phyloP scores from a whole-genome alignment of 441 rosid species.

The Jatropha multifida region DNA sequence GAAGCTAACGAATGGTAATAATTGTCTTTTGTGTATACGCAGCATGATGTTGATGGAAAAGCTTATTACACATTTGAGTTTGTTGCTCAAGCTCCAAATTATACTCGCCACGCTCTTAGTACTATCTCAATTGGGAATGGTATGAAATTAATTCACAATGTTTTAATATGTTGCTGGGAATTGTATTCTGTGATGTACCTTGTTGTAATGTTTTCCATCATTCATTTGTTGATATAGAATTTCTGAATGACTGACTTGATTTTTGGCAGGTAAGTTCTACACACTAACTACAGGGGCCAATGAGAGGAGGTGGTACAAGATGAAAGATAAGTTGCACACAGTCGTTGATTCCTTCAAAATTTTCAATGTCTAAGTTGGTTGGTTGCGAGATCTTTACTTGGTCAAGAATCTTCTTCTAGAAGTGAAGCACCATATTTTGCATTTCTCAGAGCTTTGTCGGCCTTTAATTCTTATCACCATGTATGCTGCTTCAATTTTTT shows the following conservation, averaged over 20 bases:
- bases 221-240: neutral
- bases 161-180: slow-evolving; percentile 1
- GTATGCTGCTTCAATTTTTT: neutral
- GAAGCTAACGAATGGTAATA: neutral
- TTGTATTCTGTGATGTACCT: neutral
- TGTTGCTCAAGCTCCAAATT: slow-evolving; percentile 78
- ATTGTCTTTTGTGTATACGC: slow-evolving; percentile 26
- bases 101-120: slow-evolving; percentile 80
- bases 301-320: slow-evolving; percentile 87
- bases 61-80: slow-evolving; percentile 79
- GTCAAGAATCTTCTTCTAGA: neutral
- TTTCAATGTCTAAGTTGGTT: slow-evolving; percentile 42
- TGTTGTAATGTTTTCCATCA: neutral
- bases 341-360: slow-evolving; percentile 74
- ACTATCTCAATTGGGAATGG: slow-evolving; percentile 70
- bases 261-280: slow-evolving; percentile 41
- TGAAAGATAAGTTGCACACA: slow-evolving; percentile 76
- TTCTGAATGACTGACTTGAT: neutral
- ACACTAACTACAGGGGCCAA: slow-evolving; percentile 88
- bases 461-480: neutral
- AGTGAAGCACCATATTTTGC: slow-evolving; percentile 20
- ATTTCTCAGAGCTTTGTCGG: slow-evolving; percentile 11
- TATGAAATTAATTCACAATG: slow-evolving; percentile 23
- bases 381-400: neutral
- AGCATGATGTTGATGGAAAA: slow-evolving; percentile 79